A percentile compares a stretch with the other conserved stretches of the same genome.
phyloP scores from a whole-genome alignment of 129 eudicot species.

The Lactuca saligna region DNA sequence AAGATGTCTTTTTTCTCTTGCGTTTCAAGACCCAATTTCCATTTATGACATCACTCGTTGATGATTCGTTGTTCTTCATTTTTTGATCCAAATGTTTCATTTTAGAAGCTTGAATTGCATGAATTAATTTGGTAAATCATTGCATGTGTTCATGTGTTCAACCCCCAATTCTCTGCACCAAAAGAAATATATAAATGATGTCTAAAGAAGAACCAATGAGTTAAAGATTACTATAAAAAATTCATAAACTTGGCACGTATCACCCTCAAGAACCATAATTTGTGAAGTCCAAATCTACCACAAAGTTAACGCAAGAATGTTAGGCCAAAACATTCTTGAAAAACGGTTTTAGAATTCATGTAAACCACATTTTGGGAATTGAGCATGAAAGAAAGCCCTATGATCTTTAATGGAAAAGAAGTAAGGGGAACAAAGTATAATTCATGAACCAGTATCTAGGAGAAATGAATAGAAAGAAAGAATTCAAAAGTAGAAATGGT shows the following conservation, averaged over 20 bases:
- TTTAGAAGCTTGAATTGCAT: not conserved
- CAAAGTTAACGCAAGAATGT: too few species aligned
- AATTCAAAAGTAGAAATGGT: not conserved
- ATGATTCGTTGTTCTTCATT: constrained; percentile 64
- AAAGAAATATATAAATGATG: not conserved
- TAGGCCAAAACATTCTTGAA: too few species aligned
- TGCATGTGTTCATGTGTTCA: constrained; percentile 23
- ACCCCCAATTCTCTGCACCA: constrained; percentile 24
- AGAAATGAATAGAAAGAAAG: not conserved
- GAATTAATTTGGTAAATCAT: constrained; percentile 1
- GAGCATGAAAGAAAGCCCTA: too few species aligned
- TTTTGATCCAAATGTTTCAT: constrained; percentile 29
- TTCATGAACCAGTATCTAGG: not conserved
- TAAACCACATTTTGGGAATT: too few species aligned
- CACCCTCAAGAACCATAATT: too few species aligned
- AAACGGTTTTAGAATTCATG: too few species aligned
- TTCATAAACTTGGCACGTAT: not conserved
- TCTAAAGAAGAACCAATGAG: not conserved
- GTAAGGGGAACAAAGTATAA: not conserved
- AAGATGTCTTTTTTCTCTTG: constrained; percentile 59
- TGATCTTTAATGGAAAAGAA: not conserved
- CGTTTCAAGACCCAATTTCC: constrained; percentile 85
- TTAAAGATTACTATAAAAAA: not conserved
- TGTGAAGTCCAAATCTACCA: too few species aligned
- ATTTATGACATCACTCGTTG: constrained; percentile 49